Evolutionary conservation across 106 monocot species (phyloP), one percentile per base, ranked within the genome.

Genomic region (Acanthochlamys bracteata): DNA sequence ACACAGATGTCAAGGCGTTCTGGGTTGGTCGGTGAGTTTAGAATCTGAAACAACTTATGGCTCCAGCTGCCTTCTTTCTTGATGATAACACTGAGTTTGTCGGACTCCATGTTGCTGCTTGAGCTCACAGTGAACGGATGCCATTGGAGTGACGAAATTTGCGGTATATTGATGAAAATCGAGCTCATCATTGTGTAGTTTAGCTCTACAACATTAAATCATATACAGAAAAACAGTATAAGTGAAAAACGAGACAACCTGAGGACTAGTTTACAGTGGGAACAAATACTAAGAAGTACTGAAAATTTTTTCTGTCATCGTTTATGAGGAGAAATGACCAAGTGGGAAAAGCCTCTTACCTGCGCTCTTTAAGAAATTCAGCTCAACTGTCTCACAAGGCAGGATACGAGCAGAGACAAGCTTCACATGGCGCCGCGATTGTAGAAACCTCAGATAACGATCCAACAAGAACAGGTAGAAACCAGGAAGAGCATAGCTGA

Each of bases 51-150:
- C 0, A 92, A 71, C 74, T 83, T 79, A 63, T 76, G 73, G 0
- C 86, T 79, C 91, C 91, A 92, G 52, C 66, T 76, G 55, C 86
- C 91, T 71, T 86, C 85, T 60, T 80, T 85, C 82, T 90, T 90
- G 55, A 90, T 78, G 42, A 86, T 63, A n/a, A 90, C 69, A 55
- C 83, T 83, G 12, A 90, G 77, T 43, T 53, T 78, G 27, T 83
- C 80, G 0, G 86, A 74, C 27, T 86, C 86, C 46, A 86, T 65
- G 61, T 54, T 71, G 61, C 83, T 78, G 72, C 64, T 83, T 4
- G 90, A 90, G 59, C 53, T 73, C 47, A 90, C 64, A 0, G 90
- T 90, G 74, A 75, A 90, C 0, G 90, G 90, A 58, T 90, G 90
- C 90, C 90, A 90, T 33, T 90, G 90, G 12, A 86, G 72, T 1